Conservation (phyloP, 768 basidiomycete species). For the Crepidotus variabilis region DNA sequence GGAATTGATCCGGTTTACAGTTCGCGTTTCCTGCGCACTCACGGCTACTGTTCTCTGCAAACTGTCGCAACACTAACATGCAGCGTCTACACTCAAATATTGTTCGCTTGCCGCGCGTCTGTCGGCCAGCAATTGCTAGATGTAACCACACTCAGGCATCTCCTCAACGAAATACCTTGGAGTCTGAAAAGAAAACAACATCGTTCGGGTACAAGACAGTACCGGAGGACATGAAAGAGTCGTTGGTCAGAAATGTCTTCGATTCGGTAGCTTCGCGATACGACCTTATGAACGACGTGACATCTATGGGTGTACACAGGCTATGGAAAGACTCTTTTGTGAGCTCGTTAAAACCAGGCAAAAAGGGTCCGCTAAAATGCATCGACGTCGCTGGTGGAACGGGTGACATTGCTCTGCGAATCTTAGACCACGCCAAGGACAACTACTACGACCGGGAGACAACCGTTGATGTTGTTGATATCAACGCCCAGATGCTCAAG, state of each 20-base stretch:
- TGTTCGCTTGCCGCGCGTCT: conserved; percentile 10
- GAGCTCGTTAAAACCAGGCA: conserved; percentile 68
- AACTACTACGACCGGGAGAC: conserved; percentile 89
- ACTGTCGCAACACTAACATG: conserved; percentile 17
- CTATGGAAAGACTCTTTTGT: conserved; percentile 96
- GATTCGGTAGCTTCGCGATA: conserved; percentile 93
- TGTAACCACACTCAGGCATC: conserved; percentile 12
- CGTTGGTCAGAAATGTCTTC: conserved; percentile 89
- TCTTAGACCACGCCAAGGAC: conserved; percentile 87
- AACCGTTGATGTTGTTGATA: conserved; percentile 85
- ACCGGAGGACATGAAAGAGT: conserved; percentile 83
- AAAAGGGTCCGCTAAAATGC: conserved; percentile 70
- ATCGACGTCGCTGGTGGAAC: conserved; percentile 98
- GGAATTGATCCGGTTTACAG: neutral
- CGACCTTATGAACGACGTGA: conserved; percentile 99
- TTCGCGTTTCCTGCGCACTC: conserved; percentile 2
- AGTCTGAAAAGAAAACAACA: conserved; percentile 43
- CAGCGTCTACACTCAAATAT: conserved; percentile 17
- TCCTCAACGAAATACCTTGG: conserved; percentile 3
- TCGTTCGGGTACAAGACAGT: conserved; percentile 95
- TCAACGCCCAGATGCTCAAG: conserved; percentile 93
- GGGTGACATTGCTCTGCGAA: conserved; percentile 93
- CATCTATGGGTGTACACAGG: conserved; percentile 92
- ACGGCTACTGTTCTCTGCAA: no score
- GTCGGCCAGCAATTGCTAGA: neutral